Evolutionary conservation across 768 basidiomycete species (phyloP).

Genomic region (Russula sp.): DNA sequence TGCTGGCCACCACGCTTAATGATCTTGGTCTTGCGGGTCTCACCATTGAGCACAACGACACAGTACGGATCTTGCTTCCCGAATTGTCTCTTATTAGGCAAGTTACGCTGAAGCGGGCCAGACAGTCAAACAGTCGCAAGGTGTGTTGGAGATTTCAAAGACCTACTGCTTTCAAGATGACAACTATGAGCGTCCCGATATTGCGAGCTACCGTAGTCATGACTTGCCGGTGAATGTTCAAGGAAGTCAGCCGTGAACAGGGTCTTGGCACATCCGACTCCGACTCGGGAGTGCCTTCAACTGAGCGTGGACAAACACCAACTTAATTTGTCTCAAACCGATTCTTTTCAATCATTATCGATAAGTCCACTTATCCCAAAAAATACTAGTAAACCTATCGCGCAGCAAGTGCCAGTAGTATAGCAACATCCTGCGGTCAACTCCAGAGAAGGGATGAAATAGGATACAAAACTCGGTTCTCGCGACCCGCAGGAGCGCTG

Average conservation of each 20-base stretch:
- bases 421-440: too few relatives aligned
- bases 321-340: not conserved
- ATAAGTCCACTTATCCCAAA: not conserved
- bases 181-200: constrained; percentile 90
- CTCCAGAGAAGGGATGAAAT: too few relatives aligned
- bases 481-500: too few relatives aligned
- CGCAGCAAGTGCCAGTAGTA: too few relatives aligned
- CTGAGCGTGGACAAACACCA: not conserved
- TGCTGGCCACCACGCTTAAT: constrained; percentile 97
- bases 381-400: not conserved
- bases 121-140: not conserved
- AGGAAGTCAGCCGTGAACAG: not conserved
- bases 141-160: constrained; percentile 1
- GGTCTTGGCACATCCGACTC: not conserved
- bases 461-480: too few relatives aligned
- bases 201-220: constrained; percentile 47
- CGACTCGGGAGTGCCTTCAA: too few relatives aligned
- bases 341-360: not conserved
- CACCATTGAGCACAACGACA: constrained; percentile 66
- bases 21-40: constrained; percentile 85
- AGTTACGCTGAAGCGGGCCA: constrained; percentile 54
- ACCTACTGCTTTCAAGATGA: constrained; percentile 89
- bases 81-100: constrained; percentile 87
- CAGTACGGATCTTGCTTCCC: constrained; percentile 99
- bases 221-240: not conserved